Base-by-base conservation (phyloP, 345 rosid genomes). In the Gossypium turneri region DNA sequence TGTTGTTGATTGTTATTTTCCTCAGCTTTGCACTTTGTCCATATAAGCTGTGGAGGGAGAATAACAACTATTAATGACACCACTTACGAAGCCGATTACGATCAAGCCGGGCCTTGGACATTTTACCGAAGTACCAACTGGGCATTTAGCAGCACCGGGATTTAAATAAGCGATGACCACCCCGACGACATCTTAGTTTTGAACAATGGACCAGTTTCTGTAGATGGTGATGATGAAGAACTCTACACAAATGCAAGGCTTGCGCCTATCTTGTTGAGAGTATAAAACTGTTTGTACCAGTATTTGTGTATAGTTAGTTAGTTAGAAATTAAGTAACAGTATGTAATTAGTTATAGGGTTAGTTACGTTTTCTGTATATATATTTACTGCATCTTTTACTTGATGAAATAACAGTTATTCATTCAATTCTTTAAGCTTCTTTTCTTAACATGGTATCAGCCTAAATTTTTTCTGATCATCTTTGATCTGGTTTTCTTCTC, bases 81-180 rank as follows among this genome's bases (percentile, higher is more conserved):
- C 47, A 65, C 69, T 1, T 85, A 82, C 16, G 82, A 82, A 38
- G 88, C 80, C 60, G 84, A 83, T 73, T 41, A 17, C 41, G 27
- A 63, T 10, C 73, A 53, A 43, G 82, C 84, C 15, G 86, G 85
- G 63, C 75, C 85, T 38, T 79, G 84, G 73, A 66, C 63, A 53
- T 84, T 74, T 17, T 2, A 61, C 9, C 9, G n/a, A 12, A 45
- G 67, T 45, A 55, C 34, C 90, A 87, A 78, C 22, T 88, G 91
- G 91, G 89, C 81, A 72, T 62, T 82, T 20, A 82, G 92, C 70
- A 86, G 81, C 78, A 85, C 85, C 1, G 90, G 92, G 1, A 56
- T 81, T 81, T 88, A 82, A 82, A 55, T 76, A 78, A 90, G 81
- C 27, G 81, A 83, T 44, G 64, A 82, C 70, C 75, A 25, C 20